Evolutionary conservation across 495 filamentous ascomycete genomes (phyloP), one percentile per base, ranked within the genome.

Genomic region (Xylaria longipes): DNA sequence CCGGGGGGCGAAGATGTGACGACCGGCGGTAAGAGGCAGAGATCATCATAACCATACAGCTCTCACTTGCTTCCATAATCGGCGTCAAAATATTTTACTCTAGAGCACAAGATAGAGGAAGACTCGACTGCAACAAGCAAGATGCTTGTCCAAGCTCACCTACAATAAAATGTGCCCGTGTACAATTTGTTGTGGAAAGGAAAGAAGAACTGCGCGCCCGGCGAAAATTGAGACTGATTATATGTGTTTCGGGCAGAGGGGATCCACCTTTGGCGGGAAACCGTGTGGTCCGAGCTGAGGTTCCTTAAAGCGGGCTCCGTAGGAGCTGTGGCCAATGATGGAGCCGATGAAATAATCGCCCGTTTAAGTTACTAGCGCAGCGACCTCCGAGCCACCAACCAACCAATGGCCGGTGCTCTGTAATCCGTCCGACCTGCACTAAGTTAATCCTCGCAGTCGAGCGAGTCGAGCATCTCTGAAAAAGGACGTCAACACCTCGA

Each of bases 121-220:
- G 80, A 86, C 86, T 85, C 83, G 82, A 84, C 76, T 77, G 76
- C 76, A 78, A 78, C 80, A 80, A 50, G 39, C 72, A 77, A 80
- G 79, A 73, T 74, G 72, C 82, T 82, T 81, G 80, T 78, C 70
- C 82, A 82, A 84, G 82, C 81, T 85, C 85, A 88, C 92, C 94
- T 92, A 97, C 94, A 95, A 97, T 95, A 97, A 88, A 90, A 80
- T 86, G 88, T 89, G 91, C 85, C 88, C 91, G 80, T 86, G 78
- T 87, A 87, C 84, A 87, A 87, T 86, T 86, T 86, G 84, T 83
- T 85, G 81, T 85, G 73, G 73, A 72, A 82, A 75, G 79, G 83
- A 81, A 85, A 82, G 78, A 80, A 82, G 75, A 79, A 80, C 71
- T 73, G 73, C 78, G 78, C 73, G 78, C 4, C 5, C 11, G 33